Base-by-base conservation (phyloP, 192 early-diverging fungal species). In the Rhizoclosmatium sp. region DNA sequence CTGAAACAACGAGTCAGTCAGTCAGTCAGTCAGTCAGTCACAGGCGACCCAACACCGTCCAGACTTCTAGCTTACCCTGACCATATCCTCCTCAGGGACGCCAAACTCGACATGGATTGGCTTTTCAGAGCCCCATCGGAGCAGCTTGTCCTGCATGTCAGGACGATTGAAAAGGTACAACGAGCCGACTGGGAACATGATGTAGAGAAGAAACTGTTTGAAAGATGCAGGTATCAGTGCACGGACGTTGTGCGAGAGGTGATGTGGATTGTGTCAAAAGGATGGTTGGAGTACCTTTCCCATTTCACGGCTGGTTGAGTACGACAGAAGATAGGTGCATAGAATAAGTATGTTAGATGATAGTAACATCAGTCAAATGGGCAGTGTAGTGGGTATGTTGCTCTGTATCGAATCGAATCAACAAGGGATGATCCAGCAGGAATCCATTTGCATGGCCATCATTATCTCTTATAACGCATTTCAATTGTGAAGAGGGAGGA, bases 101-200 rank as follows among this genome's bases (percentile, higher is more conserved):
- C 75, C 75, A 61, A 76, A 66, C 49, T 16, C 47, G 31, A 76
- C 41, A 44, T 66, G 42, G 64, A 76, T 76, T 31, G 61, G 62
- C 3, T 31, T n/a, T 1, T 42, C 31, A 4, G 7, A 19, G 48
- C 47, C 44, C 10, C 12, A 59, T 41, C 62, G 48, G 44, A 65
- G 48, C 75, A 84, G 71, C 60, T 54, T 54, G 4, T 81, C 79
- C 72, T 81, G 76, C 65, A 84, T 49, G 5, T 84, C 83, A 7
- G 83, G 83, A 16, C 76, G 54, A 76, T 84, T 81, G 80, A 78
- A 84, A 31, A 79, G 58, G 67, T 74, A 81, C 23, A 84, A 66
- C 48, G 78, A 77, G 1, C 75, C 80, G 31, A 84, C 65, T 14
- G 83, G 83, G 69, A 84, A 84, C 80, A 84, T 81, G 51, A 81